Base-by-base conservation (phyloP, 2,329 filamentous ascomycete genomes). In the Colletotrichum tamarilloi region DNA sequence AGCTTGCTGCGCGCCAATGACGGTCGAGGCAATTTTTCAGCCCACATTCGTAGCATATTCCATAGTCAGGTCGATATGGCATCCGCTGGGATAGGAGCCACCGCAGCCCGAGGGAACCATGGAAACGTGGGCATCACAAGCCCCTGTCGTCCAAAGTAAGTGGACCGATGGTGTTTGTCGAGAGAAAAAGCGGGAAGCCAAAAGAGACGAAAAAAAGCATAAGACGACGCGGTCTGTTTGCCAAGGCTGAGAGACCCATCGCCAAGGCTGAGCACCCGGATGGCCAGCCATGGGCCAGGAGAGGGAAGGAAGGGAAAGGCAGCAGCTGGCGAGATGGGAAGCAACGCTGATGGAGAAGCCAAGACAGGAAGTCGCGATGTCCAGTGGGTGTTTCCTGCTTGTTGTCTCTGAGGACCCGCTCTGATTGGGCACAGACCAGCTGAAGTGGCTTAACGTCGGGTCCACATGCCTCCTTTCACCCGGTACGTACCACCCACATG, bases 261-360 rank as follows among this genome's bases (percentile, higher is more conserved):
- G 71, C 71, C 71, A 73, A 73, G 71, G 67, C 56, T 73, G 70
- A 62, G 67, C 12, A 73, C 71, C 71, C 46, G 67, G 71, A 73
- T 73, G 71, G 67, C 60, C 56, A 53, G 26, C 22, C 35, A 55
- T 53, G 32, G 32, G 59, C 32, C n/a, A 5, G 12, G 19, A 26
- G 8, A 24, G 4, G 3, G 22, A 52, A 9, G 12, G 19, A 26
- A 16, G 28, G 19, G 1, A 16, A 52, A 6, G 42, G 19, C 38
- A n/a, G 68, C 49, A 62, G 64, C 4, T 49, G 24, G 28, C 42
- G 42, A 49, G 42, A 49, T 55, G 46, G 19, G n/a, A 49, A 24
- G 38, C 24, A 42, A 12, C 30, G 42, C 19, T 56, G 22, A 24
- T 12, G 35, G 22, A 14, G 26, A 22, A 38, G 28, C 62, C 30